Conservation (phyloP, 2,329 filamentous ascomycete species). For the Paracamarosporium sp. region DNA sequence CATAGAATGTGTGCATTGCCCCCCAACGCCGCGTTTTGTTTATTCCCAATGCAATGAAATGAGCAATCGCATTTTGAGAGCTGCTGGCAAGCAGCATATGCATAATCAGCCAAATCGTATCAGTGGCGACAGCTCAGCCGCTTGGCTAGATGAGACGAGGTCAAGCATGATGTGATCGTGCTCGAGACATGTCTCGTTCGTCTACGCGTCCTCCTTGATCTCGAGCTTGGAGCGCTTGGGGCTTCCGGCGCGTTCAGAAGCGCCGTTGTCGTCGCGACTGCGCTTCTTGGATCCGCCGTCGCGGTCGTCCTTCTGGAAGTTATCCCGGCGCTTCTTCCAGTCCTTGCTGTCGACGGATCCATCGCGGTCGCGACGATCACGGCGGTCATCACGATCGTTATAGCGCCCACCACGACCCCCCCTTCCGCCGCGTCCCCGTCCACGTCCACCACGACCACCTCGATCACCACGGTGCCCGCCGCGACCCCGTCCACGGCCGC, state of each 20-base stretch:
- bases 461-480: constrained; percentile 17
- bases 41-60: constrained; percentile 1
- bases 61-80: background rate
- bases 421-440: constrained; percentile 27
- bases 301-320: constrained; percentile 39
- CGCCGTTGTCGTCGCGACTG: constrained; percentile 38
- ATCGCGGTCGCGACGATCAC: constrained; percentile 32
- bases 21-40: constrained; percentile 3
- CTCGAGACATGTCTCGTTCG: constrained; percentile 60
- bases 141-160: background rate
- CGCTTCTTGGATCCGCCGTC: constrained; percentile 38
- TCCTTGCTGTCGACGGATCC: constrained; percentile 28
- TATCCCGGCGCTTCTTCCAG: constrained; percentile 39
- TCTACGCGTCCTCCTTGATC: constrained; percentile 42
- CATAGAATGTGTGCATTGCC: background rate
- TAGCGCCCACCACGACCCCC: constrained; percentile 23
- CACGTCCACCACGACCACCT: constrained; percentile 38
- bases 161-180: background rate
- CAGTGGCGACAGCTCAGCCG: background rate
- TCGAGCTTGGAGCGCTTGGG: constrained; percentile 45
- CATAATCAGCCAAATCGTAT: background rate
- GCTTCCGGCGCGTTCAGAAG: constrained; percentile 21
- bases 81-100: background rate
- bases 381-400: constrained; percentile 34
- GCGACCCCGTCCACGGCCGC: background rate